These are phyloP conservation scores for Thraustochytrium striatum DNA, from an alignment of 352 stramenopile genomes.

Conservation along the genomic window DNA sequence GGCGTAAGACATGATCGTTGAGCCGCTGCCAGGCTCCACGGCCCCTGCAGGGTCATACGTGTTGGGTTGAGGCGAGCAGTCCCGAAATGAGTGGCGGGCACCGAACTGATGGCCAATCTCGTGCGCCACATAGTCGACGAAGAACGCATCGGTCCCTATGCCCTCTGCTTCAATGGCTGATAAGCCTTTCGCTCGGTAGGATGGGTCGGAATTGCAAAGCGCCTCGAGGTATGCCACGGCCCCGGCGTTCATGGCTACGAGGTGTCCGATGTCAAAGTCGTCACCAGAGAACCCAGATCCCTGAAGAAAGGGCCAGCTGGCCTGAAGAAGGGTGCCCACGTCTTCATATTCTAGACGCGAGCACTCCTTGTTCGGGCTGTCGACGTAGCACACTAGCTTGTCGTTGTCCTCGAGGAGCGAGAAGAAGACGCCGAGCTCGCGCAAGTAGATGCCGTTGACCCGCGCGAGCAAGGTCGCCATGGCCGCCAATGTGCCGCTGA, in stretches of 20 bases:
- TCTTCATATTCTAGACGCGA: too few relatives aligned
- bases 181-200: not conserved
- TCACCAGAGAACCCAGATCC: too few relatives aligned
- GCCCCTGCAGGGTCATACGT: too few relatives aligned
- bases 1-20: not conserved
- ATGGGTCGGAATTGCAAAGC: not conserved
- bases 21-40: too few relatives aligned
- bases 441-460: not conserved
- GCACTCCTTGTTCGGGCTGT: too few relatives aligned
- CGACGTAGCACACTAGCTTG: not conserved
- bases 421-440: not conserved
- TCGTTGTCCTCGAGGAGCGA: not conserved
- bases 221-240: slow-evolving; percentile 4
- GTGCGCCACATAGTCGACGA: too few relatives aligned
- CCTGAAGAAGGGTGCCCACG: too few relatives aligned
- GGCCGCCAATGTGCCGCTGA: not conserved
- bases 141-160: not conserved
- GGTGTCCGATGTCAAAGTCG: not conserved
- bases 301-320: too few relatives aligned
- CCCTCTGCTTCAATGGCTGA: too few relatives aligned
- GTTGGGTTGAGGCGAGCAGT: too few relatives aligned
- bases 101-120: not conserved
- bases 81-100: not conserved
- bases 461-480: not conserved
- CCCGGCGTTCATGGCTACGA: not conserved